Evolutionary conservation across 148 eudicot species (phyloP), one percentile per base, ranked within the genome.

Genomic region (Hydrangea macrophylla): DNA sequence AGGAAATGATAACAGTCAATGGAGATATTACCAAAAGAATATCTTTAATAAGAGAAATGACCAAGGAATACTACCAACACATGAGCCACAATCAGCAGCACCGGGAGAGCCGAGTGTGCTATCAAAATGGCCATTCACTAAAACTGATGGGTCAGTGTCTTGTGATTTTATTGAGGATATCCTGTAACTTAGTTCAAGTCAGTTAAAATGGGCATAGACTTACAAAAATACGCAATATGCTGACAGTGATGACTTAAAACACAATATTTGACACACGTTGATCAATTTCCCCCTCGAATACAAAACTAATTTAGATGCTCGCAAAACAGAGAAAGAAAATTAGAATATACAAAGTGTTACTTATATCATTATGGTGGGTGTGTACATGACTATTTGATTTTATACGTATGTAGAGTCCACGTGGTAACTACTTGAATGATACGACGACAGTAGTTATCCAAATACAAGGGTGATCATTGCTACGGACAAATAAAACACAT

Each of bases 11-110:
- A n/a, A 64, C 37, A 53, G 48, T 40, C 24, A 71, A 23, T 35
- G 32, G 53, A 58, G n/a, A 62, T 13, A 51, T 30, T 18, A 61
- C 59, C 7, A 28, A 36, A 20, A 48, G 57, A 69, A 18, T 8
- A 63, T 24, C 30, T 44, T 33, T 26, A 36, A 73, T 27, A 65
- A 39, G 13, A 31, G 24, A 53, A 35, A 26, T 1, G 7, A 63
- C 23, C 11, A 22, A 28, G 31, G 28, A 57, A 55, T 79, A 92
- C 58, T 72, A 94, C 97, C 99, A 72, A 94, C 99, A 78, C 99
- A 94, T n/a, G 99, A 90, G 68, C 96, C 99, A 83, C 99, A 94
- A 56, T 94, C 99, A 63, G 80, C 88, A 66, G 99, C 99, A 35
- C 99, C 99, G 36, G 99, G 99, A 69, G 99, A 94, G 50, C 83